Base-by-base conservation (phyloP, 805 yeast genomes). In the Zygosaccharomyces pseudorouxii region DNA sequence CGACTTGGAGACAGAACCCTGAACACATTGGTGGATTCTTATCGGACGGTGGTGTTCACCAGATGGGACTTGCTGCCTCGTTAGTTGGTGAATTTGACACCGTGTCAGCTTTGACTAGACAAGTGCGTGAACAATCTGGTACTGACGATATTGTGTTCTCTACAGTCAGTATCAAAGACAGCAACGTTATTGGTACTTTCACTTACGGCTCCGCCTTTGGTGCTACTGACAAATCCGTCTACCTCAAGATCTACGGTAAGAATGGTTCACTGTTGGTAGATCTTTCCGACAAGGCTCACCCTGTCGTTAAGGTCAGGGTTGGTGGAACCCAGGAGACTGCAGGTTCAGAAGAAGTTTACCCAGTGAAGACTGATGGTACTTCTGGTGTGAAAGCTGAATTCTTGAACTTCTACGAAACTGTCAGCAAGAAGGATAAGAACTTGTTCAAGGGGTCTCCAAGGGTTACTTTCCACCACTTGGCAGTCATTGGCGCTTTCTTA, bases 1-100 rank as follows among this genome's bases (percentile, higher is more conserved):
- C 97, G 1, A 47, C 82, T 12, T 92, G 98, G 98, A 84, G 97
- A 76, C 80, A 78, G 64, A 75, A 82, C 42, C 97, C 98, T 28
- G 83, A 88, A 67, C 97, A 92, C 64, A 78, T 89, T 56, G 98
- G 98, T 47, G 97, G 97, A 0, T 90, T 75, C 69, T 73, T 92
- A 59, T 83, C 92, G 50, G 98, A 92, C 62, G 97, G 97, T 61
- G 98, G 97, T 64, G 98, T 92, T 20, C 98, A 92, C 69, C 97
- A 90, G 68, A 72, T 90, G 65, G 96, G 96, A 2, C 71, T 89
- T 33, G 76, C 90, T 55, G 89, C 96, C 7, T 88, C 81, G 51
- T 81, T 89, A 16, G 73, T 92, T 47, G 97, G 98, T 46, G 73
- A 75, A 20, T 83, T 89, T 12, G 80, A 77, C 42, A 67, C 82